These are phyloP conservation scores for Clathrus columnatus DNA, from an alignment of 768 basidiomycete species.

Conservation along the genomic window DNA sequence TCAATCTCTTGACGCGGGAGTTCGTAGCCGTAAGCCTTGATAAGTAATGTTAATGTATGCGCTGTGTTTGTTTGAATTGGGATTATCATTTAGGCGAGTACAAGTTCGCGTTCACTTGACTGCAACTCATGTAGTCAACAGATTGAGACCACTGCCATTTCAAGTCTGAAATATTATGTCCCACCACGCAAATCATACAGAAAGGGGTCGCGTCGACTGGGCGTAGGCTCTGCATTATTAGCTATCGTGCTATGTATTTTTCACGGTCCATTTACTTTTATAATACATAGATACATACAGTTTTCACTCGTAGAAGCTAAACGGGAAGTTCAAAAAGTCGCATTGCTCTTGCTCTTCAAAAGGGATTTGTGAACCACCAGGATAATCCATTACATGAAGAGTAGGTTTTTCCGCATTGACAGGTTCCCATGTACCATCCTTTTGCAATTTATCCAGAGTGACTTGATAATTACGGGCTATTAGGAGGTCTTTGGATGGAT, in stretches of 20 bases:
- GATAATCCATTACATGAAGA: background rate
- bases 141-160: too few species aligned
- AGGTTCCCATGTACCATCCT: constrained; percentile 27
- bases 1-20: constrained; percentile 76
- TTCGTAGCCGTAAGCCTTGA: constrained; percentile 38
- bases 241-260: too few species aligned
- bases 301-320: background rate
- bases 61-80: too few species aligned
- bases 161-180: too few species aligned
- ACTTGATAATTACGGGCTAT: constrained; percentile 33
- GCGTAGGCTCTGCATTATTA: too few species aligned
- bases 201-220: too few species aligned
- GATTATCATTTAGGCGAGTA: too few species aligned
- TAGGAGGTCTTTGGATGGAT: constrained; percentile 34
- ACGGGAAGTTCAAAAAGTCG: constrained; percentile 19
- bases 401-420: constrained; percentile 22
- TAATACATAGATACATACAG: background rate
- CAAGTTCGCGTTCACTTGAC: too few species aligned
- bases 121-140: too few species aligned
- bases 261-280: background rate
- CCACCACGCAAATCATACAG: too few species aligned
- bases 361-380: background rate
- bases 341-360: constrained; percentile 34
- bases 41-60: too few species aligned
- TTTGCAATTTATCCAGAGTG: constrained; percentile 23